Evolutionary conservation across 1,284 basidiomycete species (phyloP), one percentile per base, ranked within the genome.

Genomic region (Ceratobasidium sp.): DNA sequence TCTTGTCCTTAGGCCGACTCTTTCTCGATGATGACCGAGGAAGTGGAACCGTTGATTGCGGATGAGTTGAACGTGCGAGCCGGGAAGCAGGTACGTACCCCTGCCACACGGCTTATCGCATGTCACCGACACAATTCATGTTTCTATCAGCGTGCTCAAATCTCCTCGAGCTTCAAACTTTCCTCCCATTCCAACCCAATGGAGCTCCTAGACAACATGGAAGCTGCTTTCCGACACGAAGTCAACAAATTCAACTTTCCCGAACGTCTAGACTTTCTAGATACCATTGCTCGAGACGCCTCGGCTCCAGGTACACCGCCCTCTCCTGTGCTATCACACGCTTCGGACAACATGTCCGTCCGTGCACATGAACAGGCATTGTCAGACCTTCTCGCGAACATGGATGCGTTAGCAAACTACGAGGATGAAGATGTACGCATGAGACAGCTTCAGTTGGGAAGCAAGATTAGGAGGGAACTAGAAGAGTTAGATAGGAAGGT

Each of bases 361-460:
- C 64, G 57, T 28, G 35, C 35, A 14, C 52, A 55, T 26, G 64
- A 69, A 41, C 50, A 32, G 23, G 64, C 50, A n/a, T 57, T 69
- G 43, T 44, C 26, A 26, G 50, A 69, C 9, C 16, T 69, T 7
- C 50, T 41, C 13, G 64, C 41, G 5, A 57, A 41, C 30, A 23
- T 69, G 1, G 64, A 57, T 26, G 21, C 13, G 14, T 38, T 54
- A 21, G 46, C 43, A 9, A 71, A 73, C 32, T 77, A 77, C 30
- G 73, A 66, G 8, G 66, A 74, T 18, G 76, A 76, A 11, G 77
- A 77, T 58, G 67, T 78, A 9, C 77, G 76, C 26, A 57, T 75
- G 41, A 57, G 75, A 23, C 55, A 52, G 38, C 35, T 52, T 4
- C 35, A 35, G 5, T 23, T 69, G 23, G 41, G n/a, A n/a, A 52